Percentiles rank a stretch among this genome's conserved stretches.
Conservation (phyloP, 257 asterid genomes). For the Fraxinus quadrangulata region DNA sequence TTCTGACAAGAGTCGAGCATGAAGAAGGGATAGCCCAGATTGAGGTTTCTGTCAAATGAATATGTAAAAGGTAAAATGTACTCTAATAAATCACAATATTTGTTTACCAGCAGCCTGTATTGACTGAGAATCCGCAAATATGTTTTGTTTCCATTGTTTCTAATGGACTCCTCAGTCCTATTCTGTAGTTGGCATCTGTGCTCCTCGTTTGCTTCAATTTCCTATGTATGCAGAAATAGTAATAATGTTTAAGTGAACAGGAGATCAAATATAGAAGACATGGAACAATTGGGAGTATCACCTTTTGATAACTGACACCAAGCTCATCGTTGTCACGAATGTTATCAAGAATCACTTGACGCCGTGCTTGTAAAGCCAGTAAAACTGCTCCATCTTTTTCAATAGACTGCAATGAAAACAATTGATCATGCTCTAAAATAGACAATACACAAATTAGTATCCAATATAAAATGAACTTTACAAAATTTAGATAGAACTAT, state of each 20-base stretch:
- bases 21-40: slow-evolving; percentile 17
- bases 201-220: slow-evolving; percentile 84
- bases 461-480: slow-evolving; percentile 8
- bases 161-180: slow-evolving; percentile 86
- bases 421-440: slow-evolving; percentile 16
- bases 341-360: slow-evolving; percentile 90
- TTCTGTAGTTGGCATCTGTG: slow-evolving; percentile 72
- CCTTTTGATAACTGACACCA: slow-evolving; percentile 80
- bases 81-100: slow-evolving; percentile 13
- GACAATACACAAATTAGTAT: slow-evolving; percentile 7
- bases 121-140: slow-evolving; percentile 89
- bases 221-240: slow-evolving; percentile 48
- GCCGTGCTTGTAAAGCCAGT: slow-evolving; percentile 75
- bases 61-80: not conserved
- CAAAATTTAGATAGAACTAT: slow-evolving; percentile 12
- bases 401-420: slow-evolving; percentile 49
- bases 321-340: slow-evolving; percentile 96
- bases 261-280: slow-evolving; percentile 19
- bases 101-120: slow-evolving; percentile 85
- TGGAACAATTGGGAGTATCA: slow-evolving; percentile 29
- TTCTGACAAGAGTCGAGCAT: not conserved
- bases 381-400: slow-evolving; percentile 78
- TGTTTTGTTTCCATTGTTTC: slow-evolving; percentile 78
- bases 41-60: slow-evolving; percentile 11
- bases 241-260: slow-evolving; percentile 20